A percentile compares a stretch with the other conserved stretches of the same genome.
phyloP scores from a whole-genome alignment of 2,329 filamentous ascomycete species.

The Fusarium citri region DNA sequence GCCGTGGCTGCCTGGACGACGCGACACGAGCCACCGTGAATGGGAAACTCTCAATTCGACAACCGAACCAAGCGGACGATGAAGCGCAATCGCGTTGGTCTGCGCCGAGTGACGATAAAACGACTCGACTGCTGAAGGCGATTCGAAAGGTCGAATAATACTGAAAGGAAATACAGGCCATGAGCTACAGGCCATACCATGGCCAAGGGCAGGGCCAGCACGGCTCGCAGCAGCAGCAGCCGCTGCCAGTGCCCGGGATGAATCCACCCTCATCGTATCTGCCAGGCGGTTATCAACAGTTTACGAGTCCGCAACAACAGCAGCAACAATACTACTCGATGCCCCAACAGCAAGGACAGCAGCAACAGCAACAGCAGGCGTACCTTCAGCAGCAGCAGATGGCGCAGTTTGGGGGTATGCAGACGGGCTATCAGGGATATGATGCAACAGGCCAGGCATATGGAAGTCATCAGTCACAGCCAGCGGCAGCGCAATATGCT shows the following conservation, averaged over 20 bases:
- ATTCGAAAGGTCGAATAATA: background rate
- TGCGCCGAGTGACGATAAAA: conserved; percentile 46
- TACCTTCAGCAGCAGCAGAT: conserved; percentile 44
- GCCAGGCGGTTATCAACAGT: conserved; percentile 43
- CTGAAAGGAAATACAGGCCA: conserved; percentile 43
- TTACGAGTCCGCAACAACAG: conserved; percentile 44
- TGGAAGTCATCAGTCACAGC: conserved; percentile 40
- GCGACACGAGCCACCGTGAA: conserved; percentile 14
- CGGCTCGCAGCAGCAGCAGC: conserved; percentile 46
- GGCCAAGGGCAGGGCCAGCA: conserved; percentile 46
- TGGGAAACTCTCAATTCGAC: conserved; percentile 5
- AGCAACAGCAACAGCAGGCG: conserved; percentile 45
- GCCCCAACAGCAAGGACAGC: conserved; percentile 43
- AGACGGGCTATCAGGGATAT: conserved; percentile 42
- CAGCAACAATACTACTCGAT: conserved; percentile 44
- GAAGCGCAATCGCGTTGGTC: conserved; percentile 46
- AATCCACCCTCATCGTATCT: conserved; percentile 40
- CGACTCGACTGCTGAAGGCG: conserved; percentile 39
- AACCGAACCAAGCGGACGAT: conserved; percentile 35
- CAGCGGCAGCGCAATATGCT: conserved; percentile 42
- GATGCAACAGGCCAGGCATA: conserved; percentile 37
- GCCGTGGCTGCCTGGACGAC: conserved; percentile 6
- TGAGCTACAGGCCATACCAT: conserved; percentile 53
- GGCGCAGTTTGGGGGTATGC: conserved; percentile 41
- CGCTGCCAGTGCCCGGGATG: conserved; percentile 34